Conservation (phyloP, 2,329 filamentous ascomycete genomes). For the Cercospora beticola region DNA sequence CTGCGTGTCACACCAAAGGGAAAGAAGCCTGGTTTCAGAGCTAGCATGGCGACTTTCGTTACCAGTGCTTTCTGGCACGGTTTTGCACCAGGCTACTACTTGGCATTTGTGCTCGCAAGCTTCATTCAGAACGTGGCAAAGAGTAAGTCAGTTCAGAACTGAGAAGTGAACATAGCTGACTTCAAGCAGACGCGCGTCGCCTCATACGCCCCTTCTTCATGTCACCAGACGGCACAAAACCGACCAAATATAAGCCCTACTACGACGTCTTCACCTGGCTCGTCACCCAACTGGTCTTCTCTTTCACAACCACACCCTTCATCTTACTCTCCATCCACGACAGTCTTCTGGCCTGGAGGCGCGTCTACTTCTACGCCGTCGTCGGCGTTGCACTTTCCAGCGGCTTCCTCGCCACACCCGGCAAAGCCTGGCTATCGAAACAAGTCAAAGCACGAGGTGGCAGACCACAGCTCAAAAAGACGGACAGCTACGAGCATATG, state of each 20-base stretch:
- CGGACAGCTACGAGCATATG: constrained; percentile 38
- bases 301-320: constrained; percentile 82
- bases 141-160: constrained; percentile 59
- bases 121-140: constrained; percentile 93
- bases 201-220: constrained; percentile 91
- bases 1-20: constrained; percentile 91
- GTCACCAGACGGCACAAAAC: constrained; percentile 68
- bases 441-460: constrained; percentile 41
- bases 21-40: constrained; percentile 93
- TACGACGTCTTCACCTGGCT: constrained; percentile 80
- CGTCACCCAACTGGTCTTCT: constrained; percentile 77
- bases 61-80: constrained; percentile 98
- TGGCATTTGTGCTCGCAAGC: constrained; percentile 84
- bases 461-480: constrained; percentile 31
- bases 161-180: constrained; percentile 7
- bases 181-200: constrained; percentile 72
- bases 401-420: constrained; percentile 76
- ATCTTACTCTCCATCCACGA: constrained; percentile 72
- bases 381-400: constrained; percentile 65
- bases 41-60: constrained; percentile 87
- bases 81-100: constrained; percentile 95
- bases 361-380: constrained; percentile 85
- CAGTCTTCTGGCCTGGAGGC: constrained; percentile 73
- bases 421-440: constrained; percentile 54
- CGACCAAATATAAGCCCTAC: constrained; percentile 72